phyloP scores from a whole-genome alignment of 768 basidiomycete species.

The Epithele typhae region DNA sequence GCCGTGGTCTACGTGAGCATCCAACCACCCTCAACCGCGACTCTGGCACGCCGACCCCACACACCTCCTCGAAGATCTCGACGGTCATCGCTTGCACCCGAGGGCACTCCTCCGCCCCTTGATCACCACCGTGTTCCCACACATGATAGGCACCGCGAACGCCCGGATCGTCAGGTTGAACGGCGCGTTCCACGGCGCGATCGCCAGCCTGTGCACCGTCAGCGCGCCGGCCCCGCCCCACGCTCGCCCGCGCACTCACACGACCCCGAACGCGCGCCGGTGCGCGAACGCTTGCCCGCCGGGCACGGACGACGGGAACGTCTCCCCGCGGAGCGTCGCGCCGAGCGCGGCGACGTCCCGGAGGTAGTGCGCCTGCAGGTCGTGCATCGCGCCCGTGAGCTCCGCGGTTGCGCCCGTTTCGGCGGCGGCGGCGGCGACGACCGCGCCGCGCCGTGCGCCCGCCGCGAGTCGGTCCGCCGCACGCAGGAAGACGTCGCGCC shows the following conservation, averaged over 20 bases:
- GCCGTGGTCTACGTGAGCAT: constrained; percentile 16
- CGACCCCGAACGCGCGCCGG: constrained; percentile 46
- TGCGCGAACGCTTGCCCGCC: constrained; percentile 43
- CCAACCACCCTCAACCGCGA: too few relatives aligned
- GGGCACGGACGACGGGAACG: constrained; percentile 38
- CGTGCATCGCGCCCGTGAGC: constrained; percentile 25
- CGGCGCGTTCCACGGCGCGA: constrained; percentile 57
- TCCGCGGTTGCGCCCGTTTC: constrained; percentile 36
- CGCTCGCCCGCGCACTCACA: constrained; percentile 36
- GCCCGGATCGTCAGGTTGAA: constrained; percentile 41
- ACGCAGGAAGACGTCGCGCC: constrained; percentile 43
- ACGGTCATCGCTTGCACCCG: constrained; percentile 40
- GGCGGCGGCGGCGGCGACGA: constrained; percentile 29
- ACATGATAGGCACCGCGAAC: constrained; percentile 42
- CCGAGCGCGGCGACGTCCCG: constrained; percentile 32
- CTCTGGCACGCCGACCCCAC: too few relatives aligned
- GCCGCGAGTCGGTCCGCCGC: constrained; percentile 43
- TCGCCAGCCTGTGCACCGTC: constrained; percentile 36
- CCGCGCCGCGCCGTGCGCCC: constrained; percentile 35
- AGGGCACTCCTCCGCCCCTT: constrained; percentile 51
- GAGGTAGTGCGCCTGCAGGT: constrained; percentile 22
- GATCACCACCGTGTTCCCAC: constrained; percentile 54
- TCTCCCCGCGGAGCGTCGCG: constrained; percentile 38
- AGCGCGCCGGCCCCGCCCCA: too few relatives aligned
- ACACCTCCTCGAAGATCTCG: constrained; percentile 43